These are phyloP conservation scores for Parmelia sp. DNA, from an alignment of 495 filamentous ascomycete genomes.

Conservation along the genomic window DNA sequence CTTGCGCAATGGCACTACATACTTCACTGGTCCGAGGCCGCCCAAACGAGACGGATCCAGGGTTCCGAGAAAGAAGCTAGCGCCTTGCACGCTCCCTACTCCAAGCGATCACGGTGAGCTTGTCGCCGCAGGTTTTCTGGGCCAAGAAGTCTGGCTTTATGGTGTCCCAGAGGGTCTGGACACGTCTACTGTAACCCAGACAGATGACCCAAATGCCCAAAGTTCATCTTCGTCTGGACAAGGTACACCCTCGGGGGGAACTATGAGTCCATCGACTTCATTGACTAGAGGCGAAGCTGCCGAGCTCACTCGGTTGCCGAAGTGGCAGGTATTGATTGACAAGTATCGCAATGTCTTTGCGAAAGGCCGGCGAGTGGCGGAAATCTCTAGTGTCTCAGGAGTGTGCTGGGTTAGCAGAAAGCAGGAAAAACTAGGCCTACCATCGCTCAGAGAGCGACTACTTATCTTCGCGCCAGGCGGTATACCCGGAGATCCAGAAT, in stretches of 20 bases:
- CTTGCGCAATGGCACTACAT: constrained; percentile 66
- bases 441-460: constrained; percentile 52
- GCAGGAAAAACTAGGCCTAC: constrained; percentile 27
- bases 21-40: constrained; percentile 66
- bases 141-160: constrained; percentile 71
- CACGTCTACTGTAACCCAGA: constrained; percentile 32
- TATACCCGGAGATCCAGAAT: constrained; percentile 46
- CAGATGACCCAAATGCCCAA: constrained; percentile 21
- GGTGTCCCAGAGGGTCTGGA: constrained; percentile 71
- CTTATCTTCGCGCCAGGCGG: constrained; percentile 72
- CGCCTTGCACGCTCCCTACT: constrained; percentile 63
- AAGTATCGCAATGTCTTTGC: constrained; percentile 59
- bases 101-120: constrained; percentile 63
- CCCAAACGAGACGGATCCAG: constrained; percentile 15
- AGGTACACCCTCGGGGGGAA: constrained; percentile 16
- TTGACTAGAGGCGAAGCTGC: constrained; percentile 24
- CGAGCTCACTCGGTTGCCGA: constrained; percentile 42
- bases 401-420: constrained; percentile 57
- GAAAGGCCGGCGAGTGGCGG: constrained; percentile 49
- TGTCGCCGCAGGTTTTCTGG: constrained; percentile 67
- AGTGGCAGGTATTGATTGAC: constrained; percentile 65
- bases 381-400: constrained; percentile 50
- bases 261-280: constrained; percentile 22
- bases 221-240: constrained; percentile 19
- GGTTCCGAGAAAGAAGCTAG: constrained; percentile 37